phyloP scores from a whole-genome alignment of 805 yeast species.

The Ogataea saltuana region DNA sequence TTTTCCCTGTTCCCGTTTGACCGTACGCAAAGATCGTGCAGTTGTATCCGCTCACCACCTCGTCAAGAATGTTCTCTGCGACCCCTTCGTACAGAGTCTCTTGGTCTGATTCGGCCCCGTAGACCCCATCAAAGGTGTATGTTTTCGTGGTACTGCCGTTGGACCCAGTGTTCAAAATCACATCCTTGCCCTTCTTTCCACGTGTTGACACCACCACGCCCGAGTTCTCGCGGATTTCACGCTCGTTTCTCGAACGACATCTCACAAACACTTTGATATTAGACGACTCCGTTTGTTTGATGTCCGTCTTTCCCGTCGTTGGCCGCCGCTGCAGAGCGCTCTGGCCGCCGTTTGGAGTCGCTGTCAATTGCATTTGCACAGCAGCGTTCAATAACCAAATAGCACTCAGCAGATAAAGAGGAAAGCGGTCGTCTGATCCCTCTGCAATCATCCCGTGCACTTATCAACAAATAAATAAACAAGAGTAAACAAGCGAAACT shows the following conservation, averaged over 20 bases:
- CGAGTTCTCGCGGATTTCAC: constrained; percentile 58
- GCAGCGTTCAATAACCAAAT: too few species aligned
- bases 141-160: constrained; percentile 43
- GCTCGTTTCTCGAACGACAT: constrained; percentile 59
- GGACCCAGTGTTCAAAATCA: constrained; percentile 46
- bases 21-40: constrained; percentile 61
- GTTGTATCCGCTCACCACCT: constrained; percentile 52
- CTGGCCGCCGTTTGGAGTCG: constrained; percentile 1
- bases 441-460: too few species aligned
- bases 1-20: constrained; percentile 63
- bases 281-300: constrained; percentile 26
- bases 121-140: constrained; percentile 75
- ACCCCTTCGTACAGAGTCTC: constrained; percentile 61
- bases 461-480: constrained; percentile 9
- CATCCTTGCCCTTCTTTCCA: constrained; percentile 48
- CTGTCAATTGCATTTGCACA: too few species aligned
- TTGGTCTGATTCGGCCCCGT: constrained; percentile 82
- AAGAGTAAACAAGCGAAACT: not conserved
- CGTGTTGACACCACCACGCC: constrained; percentile 60
- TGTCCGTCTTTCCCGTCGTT: too few species aligned
- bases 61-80: constrained; percentile 61
- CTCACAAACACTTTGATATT: constrained; percentile 65
- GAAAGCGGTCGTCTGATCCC: not conserved
- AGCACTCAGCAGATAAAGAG: too few species aligned
- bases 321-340: not conserved